These are phyloP conservation scores for Pseudogymnoascus sp. DNA, from an alignment of 2,329 filamentous ascomycete species.

Conservation along the genomic window DNA sequence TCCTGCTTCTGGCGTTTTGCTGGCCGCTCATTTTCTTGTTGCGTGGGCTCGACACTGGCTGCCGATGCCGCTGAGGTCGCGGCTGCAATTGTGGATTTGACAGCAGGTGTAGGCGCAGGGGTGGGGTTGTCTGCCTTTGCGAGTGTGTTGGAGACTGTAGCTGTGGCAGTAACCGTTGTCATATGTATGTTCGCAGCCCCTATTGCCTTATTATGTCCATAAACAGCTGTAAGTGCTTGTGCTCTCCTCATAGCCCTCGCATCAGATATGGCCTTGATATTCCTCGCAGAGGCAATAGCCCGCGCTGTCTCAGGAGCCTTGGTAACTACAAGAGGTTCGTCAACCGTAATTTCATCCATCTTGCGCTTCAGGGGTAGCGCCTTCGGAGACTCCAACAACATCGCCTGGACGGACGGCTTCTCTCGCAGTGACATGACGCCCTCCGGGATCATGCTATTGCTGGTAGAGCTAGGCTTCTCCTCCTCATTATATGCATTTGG, in stretches of 20 bases:
- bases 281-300: background rate
- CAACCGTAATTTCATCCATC: background rate
- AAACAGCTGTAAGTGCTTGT: background rate
- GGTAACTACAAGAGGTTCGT: background rate
- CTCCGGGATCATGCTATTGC: background rate
- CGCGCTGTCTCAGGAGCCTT: background rate
- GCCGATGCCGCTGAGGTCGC: background rate
- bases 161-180: background rate
- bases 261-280: background rate
- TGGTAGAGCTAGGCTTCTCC: background rate
- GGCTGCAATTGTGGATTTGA: background rate
- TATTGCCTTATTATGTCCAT: background rate
- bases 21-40: background rate
- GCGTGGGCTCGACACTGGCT: background rate
- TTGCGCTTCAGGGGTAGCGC: background rate
- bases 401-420: background rate
- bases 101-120: background rate
- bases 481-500: background rate
- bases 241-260: constrained; percentile 5
- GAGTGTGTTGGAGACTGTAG: background rate
- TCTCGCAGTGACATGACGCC: background rate
- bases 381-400: background rate
- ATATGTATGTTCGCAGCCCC: background rate
- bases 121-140: background rate
- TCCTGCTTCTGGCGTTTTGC: background rate